These are phyloP conservation scores for Aspergillus mulundensis DNA, from an alignment of 495 filamentous ascomycete species.

Conservation along the genomic window DNA sequence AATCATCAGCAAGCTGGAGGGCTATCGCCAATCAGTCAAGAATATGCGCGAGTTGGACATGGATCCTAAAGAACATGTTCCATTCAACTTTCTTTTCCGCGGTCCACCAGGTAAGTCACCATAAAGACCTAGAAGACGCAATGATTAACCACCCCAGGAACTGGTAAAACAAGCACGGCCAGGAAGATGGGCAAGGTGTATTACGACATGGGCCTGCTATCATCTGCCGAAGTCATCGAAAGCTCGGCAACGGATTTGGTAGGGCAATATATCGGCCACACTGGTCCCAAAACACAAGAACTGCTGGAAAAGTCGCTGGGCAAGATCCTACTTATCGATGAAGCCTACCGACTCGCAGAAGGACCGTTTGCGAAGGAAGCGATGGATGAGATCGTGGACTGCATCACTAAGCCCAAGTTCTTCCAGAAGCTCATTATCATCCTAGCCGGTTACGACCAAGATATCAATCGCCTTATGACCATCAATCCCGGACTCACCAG, in stretches of 20 bases:
- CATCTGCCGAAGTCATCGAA: slow-evolving; percentile 52
- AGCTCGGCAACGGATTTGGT: slow-evolving; percentile 60
- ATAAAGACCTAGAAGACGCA: neutral
- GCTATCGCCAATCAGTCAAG: slow-evolving; percentile 54
- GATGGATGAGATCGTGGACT: slow-evolving; percentile 69
- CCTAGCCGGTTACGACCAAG: slow-evolving; percentile 63
- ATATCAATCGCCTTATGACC: slow-evolving; percentile 67
- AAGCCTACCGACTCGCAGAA: slow-evolving; percentile 56
- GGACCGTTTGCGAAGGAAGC: slow-evolving; percentile 63
- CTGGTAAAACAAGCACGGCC: slow-evolving; percentile 72
- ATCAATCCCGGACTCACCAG: slow-evolving; percentile 49
- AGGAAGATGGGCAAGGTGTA: slow-evolving; percentile 68
- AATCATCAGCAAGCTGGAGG: slow-evolving; percentile 54
- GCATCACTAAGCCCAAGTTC: slow-evolving; percentile 60
- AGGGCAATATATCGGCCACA: slow-evolving; percentile 52
- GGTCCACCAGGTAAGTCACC: slow-evolving; percentile 54
- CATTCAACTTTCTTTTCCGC: slow-evolving; percentile 60
- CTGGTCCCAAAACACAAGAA: slow-evolving; percentile 41
- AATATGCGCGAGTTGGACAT: slow-evolving; percentile 45
- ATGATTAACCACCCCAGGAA: slow-evolving; percentile 40
- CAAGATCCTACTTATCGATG: slow-evolving; percentile 60
- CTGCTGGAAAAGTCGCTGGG: slow-evolving; percentile 44
- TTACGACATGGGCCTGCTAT: slow-evolving; percentile 65
- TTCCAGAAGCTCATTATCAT: slow-evolving; percentile 65
- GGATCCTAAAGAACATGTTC: slow-evolving; percentile 56